These are phyloP conservation scores for Coemansia sp. DNA, from an alignment of 192 early-diverging fungal genomes.

Conservation along the genomic window DNA sequence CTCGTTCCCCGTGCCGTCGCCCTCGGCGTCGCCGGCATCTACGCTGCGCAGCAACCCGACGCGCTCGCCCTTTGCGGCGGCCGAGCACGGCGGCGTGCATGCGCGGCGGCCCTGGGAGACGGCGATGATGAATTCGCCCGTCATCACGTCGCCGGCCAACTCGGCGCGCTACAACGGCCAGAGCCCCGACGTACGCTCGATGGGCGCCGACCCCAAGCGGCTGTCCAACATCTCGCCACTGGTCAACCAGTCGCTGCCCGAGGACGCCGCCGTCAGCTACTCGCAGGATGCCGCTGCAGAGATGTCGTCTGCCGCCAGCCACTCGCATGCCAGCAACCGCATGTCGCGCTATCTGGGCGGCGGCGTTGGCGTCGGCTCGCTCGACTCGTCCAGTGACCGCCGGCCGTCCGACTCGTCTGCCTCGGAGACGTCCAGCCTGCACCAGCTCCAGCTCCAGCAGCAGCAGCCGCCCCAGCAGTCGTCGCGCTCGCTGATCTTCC, in stretches of 20 bases:
- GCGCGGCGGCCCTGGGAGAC: constrained; percentile 39
- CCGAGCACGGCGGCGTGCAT: not conserved
- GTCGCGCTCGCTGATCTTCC: constrained; percentile 37
- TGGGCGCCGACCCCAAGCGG: constrained; percentile 13
- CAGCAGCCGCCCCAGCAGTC: constrained; percentile 20
- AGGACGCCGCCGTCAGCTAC: constrained; percentile 24
- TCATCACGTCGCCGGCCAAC: constrained; percentile 32
- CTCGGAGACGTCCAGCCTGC: constrained; percentile 3
- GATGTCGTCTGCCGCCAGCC: not conserved
- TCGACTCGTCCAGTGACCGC: constrained; percentile 13
- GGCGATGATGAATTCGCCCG: constrained; percentile 26
- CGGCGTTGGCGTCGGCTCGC: constrained; percentile 5
- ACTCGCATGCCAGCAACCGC: constrained; percentile 22
- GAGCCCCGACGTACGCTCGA: constrained; percentile 26
- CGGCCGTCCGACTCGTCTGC: constrained; percentile 29
- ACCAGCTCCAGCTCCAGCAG: constrained; percentile 3
- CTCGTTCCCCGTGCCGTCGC: constrained; percentile 17
- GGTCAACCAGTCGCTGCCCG: constrained; percentile 27
- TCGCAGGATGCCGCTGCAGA: not conserved
- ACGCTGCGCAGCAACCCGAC: constrained; percentile 27
- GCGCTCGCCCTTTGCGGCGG: constrained; percentile 28
- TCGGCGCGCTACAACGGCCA: constrained; percentile 21
- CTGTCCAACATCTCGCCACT: constrained; percentile 28
- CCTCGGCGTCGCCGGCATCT: constrained; percentile 27
- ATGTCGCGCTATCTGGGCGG: constrained; percentile 28